Percentiles rank a stretch among this genome's conserved stretches.
Evolutionary conservation across 805 yeast genomes (phyloP).

Genomic region (Helenozyma baotianmanensis): DNA sequence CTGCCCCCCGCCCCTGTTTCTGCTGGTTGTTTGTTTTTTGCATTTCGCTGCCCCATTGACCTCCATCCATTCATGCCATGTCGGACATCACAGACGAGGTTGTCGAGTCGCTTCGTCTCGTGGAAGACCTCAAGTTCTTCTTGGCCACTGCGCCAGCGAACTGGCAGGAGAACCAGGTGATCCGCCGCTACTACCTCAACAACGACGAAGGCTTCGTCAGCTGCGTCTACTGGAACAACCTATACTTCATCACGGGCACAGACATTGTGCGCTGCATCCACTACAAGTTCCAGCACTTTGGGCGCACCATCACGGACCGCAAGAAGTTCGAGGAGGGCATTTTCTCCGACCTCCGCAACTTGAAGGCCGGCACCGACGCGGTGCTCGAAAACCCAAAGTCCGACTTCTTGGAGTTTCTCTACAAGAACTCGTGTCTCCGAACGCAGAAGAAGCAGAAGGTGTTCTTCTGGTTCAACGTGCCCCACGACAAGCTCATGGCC

Average conservation of each 20-base stretch:
- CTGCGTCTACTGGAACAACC: conserved; percentile 87
- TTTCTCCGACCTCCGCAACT: conserved; percentile 80
- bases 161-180: conserved; percentile 86
- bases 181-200: conserved; percentile 78
- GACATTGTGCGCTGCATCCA: conserved; percentile 91
- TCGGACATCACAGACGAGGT: conserved; percentile 14
- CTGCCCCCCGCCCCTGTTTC: too few relatives aligned
- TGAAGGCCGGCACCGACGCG: conserved; percentile 85
- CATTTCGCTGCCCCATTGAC: too few relatives aligned
- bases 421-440: conserved; percentile 79
- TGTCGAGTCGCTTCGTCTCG: conserved; percentile 51
- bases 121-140: conserved; percentile 79
- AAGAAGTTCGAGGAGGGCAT: conserved; percentile 97
- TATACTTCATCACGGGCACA: conserved; percentile 90
- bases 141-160: conserved; percentile 91
- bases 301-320: conserved; percentile 76
- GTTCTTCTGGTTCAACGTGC: conserved; percentile 94
- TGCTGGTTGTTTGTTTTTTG: too few relatives aligned
- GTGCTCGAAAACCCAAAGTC: conserved; percentile 84
- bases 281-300: conserved; percentile 85
- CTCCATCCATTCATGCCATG: conserved; percentile 5
- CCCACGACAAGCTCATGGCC: conserved; percentile 85
- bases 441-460: conserved; percentile 97
- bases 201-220: conserved; percentile 89
- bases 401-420: conserved; percentile 75